Percentiles rank a stretch among this genome's conserved stretches.
phyloP scores from a whole-genome alignment of 2,329 filamentous ascomycete genomes.

The Coleophoma eucalyptorum region DNA sequence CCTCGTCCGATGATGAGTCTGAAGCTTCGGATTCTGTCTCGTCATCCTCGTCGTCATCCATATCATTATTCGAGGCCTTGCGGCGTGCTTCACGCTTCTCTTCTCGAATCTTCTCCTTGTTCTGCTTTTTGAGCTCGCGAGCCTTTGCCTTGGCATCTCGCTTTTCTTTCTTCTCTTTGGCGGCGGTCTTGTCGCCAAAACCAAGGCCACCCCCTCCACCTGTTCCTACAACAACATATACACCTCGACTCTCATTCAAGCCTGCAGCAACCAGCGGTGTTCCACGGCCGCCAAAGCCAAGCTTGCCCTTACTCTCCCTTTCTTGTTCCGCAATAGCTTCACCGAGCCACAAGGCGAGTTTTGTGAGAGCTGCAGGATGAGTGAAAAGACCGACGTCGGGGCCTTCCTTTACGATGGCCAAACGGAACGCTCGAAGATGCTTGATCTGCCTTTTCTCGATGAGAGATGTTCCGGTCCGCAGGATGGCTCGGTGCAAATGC shows the following conservation, averaged over 20 bases:
- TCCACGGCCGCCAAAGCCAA: slow-evolving; percentile 65
- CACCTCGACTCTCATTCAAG: slow-evolving; percentile 78
- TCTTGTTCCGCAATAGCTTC: slow-evolving; percentile 91
- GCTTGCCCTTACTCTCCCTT: slow-evolving; percentile 66
- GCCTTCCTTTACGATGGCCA: slow-evolving; percentile 93
- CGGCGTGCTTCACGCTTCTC: slow-evolving; percentile 59
- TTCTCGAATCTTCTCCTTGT: slow-evolving; percentile 54
- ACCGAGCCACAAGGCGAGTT: slow-evolving; percentile 89
- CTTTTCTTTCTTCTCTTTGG: slow-evolving; percentile 58
- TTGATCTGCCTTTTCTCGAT: slow-evolving; percentile 94
- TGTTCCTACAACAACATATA: slow-evolving; percentile 91
- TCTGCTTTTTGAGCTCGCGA: slow-evolving; percentile 52
- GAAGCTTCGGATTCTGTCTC: slow-evolving; percentile 47
- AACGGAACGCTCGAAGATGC: slow-evolving; percentile 86
- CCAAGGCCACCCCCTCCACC: slow-evolving; percentile 67
- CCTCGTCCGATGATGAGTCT: slow-evolving; percentile 39
- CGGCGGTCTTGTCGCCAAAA: slow-evolving; percentile 64
- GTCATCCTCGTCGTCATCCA: slow-evolving; percentile 45
- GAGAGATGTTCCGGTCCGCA: slow-evolving; percentile 85
- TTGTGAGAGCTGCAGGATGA: slow-evolving; percentile 88
- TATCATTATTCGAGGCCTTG: slow-evolving; percentile 39
- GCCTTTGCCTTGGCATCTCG: slow-evolving; percentile 60
- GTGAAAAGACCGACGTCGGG: slow-evolving; percentile 89
- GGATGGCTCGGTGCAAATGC: slow-evolving; percentile 86
- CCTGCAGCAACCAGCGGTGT: slow-evolving; percentile 88